Percentiles rank a stretch among this genome's conserved stretches.
phyloP scores from a whole-genome alignment of 1,284 basidiomycete species.

The Pyrrhoderma noxium region DNA sequence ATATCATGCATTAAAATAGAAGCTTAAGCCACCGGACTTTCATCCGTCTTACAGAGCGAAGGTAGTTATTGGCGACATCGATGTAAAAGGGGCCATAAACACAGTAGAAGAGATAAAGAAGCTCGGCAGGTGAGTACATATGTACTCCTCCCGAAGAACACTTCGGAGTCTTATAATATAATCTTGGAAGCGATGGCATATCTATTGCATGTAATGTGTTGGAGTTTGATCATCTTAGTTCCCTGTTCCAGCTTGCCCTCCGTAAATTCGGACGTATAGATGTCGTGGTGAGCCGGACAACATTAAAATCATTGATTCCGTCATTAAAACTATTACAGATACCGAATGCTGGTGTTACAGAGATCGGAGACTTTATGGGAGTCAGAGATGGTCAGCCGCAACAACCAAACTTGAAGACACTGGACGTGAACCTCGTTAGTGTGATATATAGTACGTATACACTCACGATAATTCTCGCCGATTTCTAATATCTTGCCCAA shows the following conservation, averaged over 20 bases:
- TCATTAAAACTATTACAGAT: constrained; percentile 28
- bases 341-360: constrained; percentile 49
- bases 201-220: constrained; percentile 44
- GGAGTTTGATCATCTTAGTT: constrained; percentile 46
- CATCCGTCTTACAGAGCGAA: constrained; percentile 37
- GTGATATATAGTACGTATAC: constrained; percentile 41
- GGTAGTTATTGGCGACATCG: constrained; percentile 48
- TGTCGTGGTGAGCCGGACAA: constrained; percentile 35
- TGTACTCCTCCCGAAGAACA: not conserved
- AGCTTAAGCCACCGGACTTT: constrained; percentile 30
- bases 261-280: constrained; percentile 42
- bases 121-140: constrained; percentile 38
- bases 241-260: constrained; percentile 45
- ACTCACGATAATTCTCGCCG: not conserved
- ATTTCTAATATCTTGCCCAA: constrained; percentile 20
- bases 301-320: not conserved
- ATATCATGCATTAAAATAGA: constrained; percentile 15
- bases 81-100: constrained; percentile 33
- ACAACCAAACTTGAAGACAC: constrained; percentile 38
- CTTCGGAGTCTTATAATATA: not conserved
- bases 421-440: constrained; percentile 48
- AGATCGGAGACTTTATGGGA: constrained; percentile 32
- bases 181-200: constrained; percentile 33
- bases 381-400: constrained; percentile 34
- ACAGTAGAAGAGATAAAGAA: constrained; percentile 36